These are phyloP conservation scores for Phanerodontia chrysosporium DNA, from an alignment of 768 basidiomycete genomes.

Conservation along the genomic window DNA sequence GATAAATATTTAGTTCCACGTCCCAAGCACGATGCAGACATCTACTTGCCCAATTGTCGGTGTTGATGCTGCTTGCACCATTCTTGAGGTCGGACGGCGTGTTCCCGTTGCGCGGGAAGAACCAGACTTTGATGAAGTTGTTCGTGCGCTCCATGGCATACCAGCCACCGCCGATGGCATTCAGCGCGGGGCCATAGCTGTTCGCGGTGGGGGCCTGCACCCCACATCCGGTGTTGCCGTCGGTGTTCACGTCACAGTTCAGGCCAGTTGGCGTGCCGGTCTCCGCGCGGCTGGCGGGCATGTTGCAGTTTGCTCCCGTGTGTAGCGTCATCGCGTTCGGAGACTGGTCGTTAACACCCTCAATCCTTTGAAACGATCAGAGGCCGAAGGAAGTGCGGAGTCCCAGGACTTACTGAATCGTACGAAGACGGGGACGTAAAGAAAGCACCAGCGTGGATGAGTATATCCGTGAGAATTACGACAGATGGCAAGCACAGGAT, in stretches of 20 bases:
- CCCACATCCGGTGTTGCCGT: conserved; percentile 54
- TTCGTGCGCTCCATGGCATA: conserved; percentile 59
- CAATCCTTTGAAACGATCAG: conserved; percentile 15
- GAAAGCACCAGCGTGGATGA: not conserved
- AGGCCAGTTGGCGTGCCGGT: conserved; percentile 28
- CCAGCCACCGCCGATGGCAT: conserved; percentile 59
- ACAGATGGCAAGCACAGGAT: not conserved
- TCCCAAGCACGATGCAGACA: not conserved
- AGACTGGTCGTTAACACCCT: conserved; percentile 23
- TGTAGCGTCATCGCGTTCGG: conserved; percentile 24
- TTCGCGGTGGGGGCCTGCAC: conserved; percentile 35
- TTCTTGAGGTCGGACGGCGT: conserved; percentile 44
- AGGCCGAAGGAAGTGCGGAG: not conserved
- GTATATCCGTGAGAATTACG: not conserved
- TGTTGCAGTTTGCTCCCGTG: conserved; percentile 20
- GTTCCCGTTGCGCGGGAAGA: conserved; percentile 51
- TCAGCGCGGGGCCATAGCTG: conserved; percentile 58
- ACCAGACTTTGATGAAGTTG: conserved; percentile 62
- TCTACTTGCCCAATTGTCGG: conserved; percentile 46
- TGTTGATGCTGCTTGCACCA: conserved; percentile 40
- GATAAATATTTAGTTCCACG: no score
- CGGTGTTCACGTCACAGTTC: conserved; percentile 47
- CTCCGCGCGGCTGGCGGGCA: conserved; percentile 20
- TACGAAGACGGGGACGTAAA: not conserved
- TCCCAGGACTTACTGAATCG: not conserved